Evolutionary conservation across 805 yeast species (phyloP), one percentile per base, ranked within the genome.

Genomic region (Kurtzmaniella cleridarum): DNA sequence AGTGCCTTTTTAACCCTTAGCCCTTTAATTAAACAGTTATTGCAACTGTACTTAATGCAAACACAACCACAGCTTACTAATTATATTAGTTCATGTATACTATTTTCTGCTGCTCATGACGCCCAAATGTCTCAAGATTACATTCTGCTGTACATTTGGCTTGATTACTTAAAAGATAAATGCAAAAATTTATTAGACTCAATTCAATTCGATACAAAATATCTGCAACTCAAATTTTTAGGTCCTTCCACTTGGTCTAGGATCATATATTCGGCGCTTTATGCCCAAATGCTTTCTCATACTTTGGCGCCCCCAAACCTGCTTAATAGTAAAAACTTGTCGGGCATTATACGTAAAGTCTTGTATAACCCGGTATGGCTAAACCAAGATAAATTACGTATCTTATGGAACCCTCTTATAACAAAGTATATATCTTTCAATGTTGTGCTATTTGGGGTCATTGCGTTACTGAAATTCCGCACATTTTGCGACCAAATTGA

Each of bases 301-400:
- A 66, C 64, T 47, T 47, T 68, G 41, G 63, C 73, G 0, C 72
- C 72, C 2, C 62, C 72, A 2, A 50, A 42, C 30, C 58, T 46
- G 49, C 56, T 53, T 45, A 65, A 64, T 46, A 69, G 63, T 42
- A 47, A 55, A 20, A 65, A 65, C 50, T 47, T 66, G 16, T 57
- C 69, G 3, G 39, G 55, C 12, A 50, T 51, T 29, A 56, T 67
- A 35, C 66, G 62, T 41, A 37, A 48, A 5, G 42, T 53, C 24
- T 48, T 64, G 4, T 51, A 66, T 41, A 62, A 64, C 39, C 72
- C 73, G 1, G 63, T 68, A 36, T 68, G 73, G 73, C 57, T 54
- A 38, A 62, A 65, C 42, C 66, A 54, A 42, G 13, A 24, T 23
- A 26, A 23, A 33, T 28, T 23, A 14, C 9, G n/a, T 3, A 26